Evolutionary conservation across 164 flowering plant genomes (phyloP), one percentile per base, ranked within the genome.

Genomic region (Vitis labrusca): DNA sequence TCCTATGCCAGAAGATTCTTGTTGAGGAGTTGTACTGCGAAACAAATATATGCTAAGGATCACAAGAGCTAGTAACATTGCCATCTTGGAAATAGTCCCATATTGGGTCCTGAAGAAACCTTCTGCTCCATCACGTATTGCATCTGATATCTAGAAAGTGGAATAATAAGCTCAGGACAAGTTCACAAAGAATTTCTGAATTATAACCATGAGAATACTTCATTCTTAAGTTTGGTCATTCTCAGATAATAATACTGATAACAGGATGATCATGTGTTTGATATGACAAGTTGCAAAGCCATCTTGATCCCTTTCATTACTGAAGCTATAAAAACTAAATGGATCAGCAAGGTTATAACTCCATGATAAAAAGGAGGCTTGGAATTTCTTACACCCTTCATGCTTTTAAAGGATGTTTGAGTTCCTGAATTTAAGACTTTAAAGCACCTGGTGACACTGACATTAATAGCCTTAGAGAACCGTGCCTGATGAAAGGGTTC

Each of bases 61-160:
- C 48, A 89, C 88, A 57, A 90, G 19, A 1, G 94, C 94, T 48
- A 95, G 81, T 63, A 95, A 64, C 51, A 91, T 13, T 10, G 99
- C 98, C 99, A 95, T 95, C 80, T 89, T 95, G 68, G 99, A 93
- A 57, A 95, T 95, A 44, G 98, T 86, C 69, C 98, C 94, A 81
- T 93, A 93, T 74, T 95, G 98, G 30, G 98, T 95, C 80, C 97
- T 86, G 66, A 95, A 90, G 80, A 90, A 95, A 50, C 99, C 99
- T 86, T 95, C 99, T 74, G 98, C 99, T 59, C 99, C 99, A 83
- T 95, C 99, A 65, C 99, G 93, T 79, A 95, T 95, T 49, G 99
- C 99, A 75, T 95, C 97, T 70, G 99, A 87, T 83, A 95, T 95
- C 99, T 95, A 79, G 62, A 53, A 80, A 66, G 67, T 66, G 63